A percentile compares a stretch with the other conserved stretches of the same genome.
Evolutionary conservation across 192 early-diverging fungal genomes (phyloP).

Genomic region (Umbelopsis sp.): DNA sequence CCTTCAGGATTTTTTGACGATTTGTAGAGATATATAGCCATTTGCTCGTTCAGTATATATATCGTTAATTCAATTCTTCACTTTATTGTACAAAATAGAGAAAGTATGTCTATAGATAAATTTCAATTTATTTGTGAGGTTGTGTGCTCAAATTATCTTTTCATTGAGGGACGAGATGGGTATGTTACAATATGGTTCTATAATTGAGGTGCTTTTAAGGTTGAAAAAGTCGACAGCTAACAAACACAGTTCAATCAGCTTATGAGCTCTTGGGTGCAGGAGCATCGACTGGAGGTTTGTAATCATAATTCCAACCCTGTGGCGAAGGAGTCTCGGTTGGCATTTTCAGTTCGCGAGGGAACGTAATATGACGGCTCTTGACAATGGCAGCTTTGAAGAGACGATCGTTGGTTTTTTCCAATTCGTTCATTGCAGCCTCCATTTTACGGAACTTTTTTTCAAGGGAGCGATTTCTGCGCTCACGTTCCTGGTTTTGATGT

Average conservation of each 20-base stretch:
- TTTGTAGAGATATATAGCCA: not conserved
- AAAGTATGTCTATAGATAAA: no score
- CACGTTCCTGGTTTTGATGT: conserved; percentile 52
- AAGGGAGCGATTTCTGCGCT: conserved; percentile 46
- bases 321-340: conserved; percentile 74
- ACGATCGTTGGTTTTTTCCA: conserved; percentile 58
- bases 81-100: no score
- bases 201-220: not conserved
- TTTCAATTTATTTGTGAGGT: no score
- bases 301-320: conserved; percentile 70
- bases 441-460: conserved; percentile 64
- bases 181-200: conserved; percentile 17
- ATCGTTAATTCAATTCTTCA: not conserved
- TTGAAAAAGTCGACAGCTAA: conserved; percentile 2
- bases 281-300: conserved; percentile 30
- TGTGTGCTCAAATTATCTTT: no score
- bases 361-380: conserved; percentile 59
- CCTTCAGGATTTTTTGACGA: conserved; percentile 27
- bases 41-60: not conserved
- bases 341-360: conserved; percentile 74
- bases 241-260: not conserved
- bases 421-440: conserved; percentile 64
- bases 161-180: not conserved
- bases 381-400: conserved; percentile 68
- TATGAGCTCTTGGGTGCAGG: conserved; percentile 1